Percentiles rank a stretch among this genome's conserved stretches.
Conservation (phyloP, 306 rosid genomes). For the Cyamopsis tetragonoloba region DNA sequence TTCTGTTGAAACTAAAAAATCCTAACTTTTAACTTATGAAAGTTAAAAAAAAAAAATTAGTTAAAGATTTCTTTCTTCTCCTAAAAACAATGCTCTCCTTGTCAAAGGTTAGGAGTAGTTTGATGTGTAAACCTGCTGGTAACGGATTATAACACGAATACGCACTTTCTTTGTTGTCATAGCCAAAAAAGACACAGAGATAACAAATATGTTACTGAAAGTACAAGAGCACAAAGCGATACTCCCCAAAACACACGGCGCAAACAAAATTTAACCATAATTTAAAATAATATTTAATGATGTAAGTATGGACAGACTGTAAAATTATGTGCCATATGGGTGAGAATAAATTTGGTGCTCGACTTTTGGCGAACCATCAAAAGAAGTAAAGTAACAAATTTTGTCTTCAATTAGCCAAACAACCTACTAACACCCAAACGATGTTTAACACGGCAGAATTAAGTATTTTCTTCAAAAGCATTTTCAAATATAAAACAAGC, state of each 20-base stretch:
- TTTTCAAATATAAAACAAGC: neutral
- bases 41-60: neutral
- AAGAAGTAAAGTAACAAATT: no score
- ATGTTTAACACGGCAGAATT: no score
- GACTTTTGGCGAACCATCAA: neutral
- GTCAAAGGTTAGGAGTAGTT: neutral
- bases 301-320: neutral
- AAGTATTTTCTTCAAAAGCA: no score
- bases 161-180: neutral
- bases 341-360: neutral
- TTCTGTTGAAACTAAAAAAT: neutral
- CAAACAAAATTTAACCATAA: neutral
- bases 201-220: neutral
- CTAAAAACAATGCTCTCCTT: neutral
- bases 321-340: neutral
- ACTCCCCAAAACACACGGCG: neutral
- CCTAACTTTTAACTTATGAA: neutral
- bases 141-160: neutral
- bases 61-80: neutral
- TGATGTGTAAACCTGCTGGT: neutral
- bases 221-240: neutral
- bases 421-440: no score
- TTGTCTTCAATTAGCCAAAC: no score
- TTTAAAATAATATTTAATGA: no score
- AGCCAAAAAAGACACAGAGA: neutral